These are phyloP conservation scores for Pseudonitzschia delicatissima DNA, from an alignment of 108 stramenopile genomes.

Conservation along the genomic window DNA sequence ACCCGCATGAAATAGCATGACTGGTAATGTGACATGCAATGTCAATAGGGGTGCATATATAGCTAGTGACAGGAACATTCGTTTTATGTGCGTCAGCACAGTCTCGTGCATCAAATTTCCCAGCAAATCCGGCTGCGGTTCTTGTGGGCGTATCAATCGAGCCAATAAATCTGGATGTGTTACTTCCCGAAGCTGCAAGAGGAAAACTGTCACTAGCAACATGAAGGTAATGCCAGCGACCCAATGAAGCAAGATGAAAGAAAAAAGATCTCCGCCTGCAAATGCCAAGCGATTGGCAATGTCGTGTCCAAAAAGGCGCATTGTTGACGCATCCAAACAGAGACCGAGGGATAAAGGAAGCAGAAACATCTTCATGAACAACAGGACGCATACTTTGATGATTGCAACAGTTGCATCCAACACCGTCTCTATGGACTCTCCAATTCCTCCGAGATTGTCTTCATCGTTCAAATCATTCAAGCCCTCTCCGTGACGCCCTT, in stretches of 20 bases:
- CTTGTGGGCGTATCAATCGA: slow-evolving; percentile 90
- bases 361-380: slow-evolving; percentile 86
- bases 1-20: slow-evolving; percentile 34
- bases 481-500: neutral
- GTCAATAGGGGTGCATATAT: slow-evolving; percentile 65
- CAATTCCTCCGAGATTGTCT: slow-evolving; percentile 20
- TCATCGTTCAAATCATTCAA: slow-evolving; percentile 13
- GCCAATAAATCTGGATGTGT: slow-evolving; percentile 91
- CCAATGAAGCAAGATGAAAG: slow-evolving; percentile 81
- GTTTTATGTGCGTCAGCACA: slow-evolving; percentile 75
- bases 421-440: slow-evolving; percentile 24
- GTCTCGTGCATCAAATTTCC: slow-evolving; percentile 90
- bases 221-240: slow-evolving; percentile 96
- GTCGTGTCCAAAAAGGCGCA: slow-evolving; percentile 54
- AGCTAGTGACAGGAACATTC: slow-evolving; percentile 73
- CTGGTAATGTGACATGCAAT: slow-evolving; percentile 70
- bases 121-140: slow-evolving; percentile 95
- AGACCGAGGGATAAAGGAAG: slow-evolving; percentile 71
- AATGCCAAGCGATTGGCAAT: slow-evolving; percentile 49
- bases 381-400: slow-evolving; percentile 76
- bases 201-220: slow-evolving; percentile 93
- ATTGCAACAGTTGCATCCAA: slow-evolving; percentile 63
- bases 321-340: slow-evolving; percentile 73
- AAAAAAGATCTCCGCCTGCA: slow-evolving; percentile 75
- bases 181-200: slow-evolving; percentile 91